Evolutionary conservation across 1,284 basidiomycete genomes (phyloP), one percentile per base, ranked within the genome.

Genomic region (Tremellales sp.): DNA sequence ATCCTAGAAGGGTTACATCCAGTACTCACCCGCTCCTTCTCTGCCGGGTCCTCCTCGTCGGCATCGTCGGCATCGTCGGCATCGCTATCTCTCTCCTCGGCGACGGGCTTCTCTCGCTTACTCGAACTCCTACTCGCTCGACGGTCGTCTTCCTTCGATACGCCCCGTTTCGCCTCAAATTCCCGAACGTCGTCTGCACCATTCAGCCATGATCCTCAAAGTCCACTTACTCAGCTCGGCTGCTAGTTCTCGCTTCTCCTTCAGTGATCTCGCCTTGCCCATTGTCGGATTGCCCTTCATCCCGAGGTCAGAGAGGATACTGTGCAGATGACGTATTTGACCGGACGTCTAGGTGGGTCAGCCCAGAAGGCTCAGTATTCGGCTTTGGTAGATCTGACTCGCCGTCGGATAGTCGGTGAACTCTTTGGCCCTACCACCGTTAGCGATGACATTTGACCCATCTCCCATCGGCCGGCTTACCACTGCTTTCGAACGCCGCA

Each of bases 401-500:
- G 67, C 68, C 4, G 76, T 78, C 23, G 82, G 78, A 43, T 80
- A 68, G 51, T 79, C 82, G 54, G 82, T 75, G 61, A 91, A 85
- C 56, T 89, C 82, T 65, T 83, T 87, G 15, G 59, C 49, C 74
- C 74, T 75, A 45, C 23, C 33, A 29, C 12, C 12, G 23, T 36
- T 11, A 17, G 21, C 29, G 5, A 19, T 23, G 15, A 29, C 24
- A 15, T 25, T 13, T 13, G 1, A 17, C 11, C 17, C n/a, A 23
- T 36, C 41, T 33, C n/a, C 27, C 21, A 44, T 6, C 15, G 13
- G 25, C 25, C 19, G n/a, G 54, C 72, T 10, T 78, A 80, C 89
- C 89, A 92, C 24, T 82, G 77, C 72, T 87, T 90, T 48, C 87
- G 81, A 4, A 87, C 78, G 4, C 89, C 89, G 58, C 89, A 91